Conservation (phyloP, 2,329 filamentous ascomycete genomes). For the Colletotrichum scovillei region DNA sequence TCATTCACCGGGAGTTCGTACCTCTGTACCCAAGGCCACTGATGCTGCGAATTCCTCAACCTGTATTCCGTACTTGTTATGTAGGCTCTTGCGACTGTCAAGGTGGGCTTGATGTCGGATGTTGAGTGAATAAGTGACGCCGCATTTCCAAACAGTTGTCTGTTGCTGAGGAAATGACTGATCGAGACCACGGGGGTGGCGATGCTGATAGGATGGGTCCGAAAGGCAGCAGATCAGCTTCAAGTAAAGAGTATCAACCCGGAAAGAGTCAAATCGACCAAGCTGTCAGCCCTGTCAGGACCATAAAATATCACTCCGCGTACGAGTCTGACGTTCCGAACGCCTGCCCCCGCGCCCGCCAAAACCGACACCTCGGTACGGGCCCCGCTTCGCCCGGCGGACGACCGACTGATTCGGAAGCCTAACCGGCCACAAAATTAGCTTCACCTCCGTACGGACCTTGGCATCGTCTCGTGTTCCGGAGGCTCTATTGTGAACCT, state of each 20-base stretch:
- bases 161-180: constrained; percentile 14
- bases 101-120: constrained; percentile 9
- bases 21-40: no score
- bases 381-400: constrained; percentile 15
- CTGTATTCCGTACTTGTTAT: not conserved
- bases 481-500: not conserved
- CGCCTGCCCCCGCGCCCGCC: not conserved
- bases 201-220: constrained; percentile 16
- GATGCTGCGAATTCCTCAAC: not conserved
- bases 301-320: not conserved
- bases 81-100: constrained; percentile 3
- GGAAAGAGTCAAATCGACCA: not conserved
- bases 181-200: constrained; percentile 22
- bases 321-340: not conserved
- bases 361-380: not conserved
- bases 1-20: no score
- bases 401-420: constrained; percentile 26
- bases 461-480: not conserved
- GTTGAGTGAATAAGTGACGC: constrained; percentile 10
- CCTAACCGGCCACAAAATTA: constrained; percentile 4
- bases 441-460: constrained; percentile 4
- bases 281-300: constrained; percentile 10
- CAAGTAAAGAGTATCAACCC: not conserved
- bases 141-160: not conserved
- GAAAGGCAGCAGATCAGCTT: not conserved